Conservation (phyloP, 1,139 yeast species). For the Debaryomyces subglobosus region DNA sequence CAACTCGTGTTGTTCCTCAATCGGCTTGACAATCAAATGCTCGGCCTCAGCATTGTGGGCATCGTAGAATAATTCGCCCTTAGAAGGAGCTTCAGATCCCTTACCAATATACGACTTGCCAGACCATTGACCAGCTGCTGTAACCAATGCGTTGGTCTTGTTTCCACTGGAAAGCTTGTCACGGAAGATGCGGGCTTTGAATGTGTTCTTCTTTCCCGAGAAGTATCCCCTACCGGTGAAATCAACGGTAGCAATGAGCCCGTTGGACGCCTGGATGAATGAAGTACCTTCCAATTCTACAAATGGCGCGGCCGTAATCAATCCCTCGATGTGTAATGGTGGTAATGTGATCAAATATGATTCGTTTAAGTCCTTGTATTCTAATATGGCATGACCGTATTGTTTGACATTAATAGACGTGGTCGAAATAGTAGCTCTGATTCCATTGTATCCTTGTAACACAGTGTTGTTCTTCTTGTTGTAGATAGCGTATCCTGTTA, state of each 20-base stretch:
- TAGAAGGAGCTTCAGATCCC: slow-evolving; percentile 43
- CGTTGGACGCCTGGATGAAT: slow-evolving; percentile 78
- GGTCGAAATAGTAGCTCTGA: slow-evolving; percentile 81
- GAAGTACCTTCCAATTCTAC: slow-evolving; percentile 88
- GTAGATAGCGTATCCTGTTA: slow-evolving; percentile 80
- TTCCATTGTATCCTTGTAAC: slow-evolving; percentile 87
- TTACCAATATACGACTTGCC: slow-evolving; percentile 59
- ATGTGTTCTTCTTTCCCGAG: slow-evolving; percentile 92
- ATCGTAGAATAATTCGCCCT: slow-evolving; percentile 67
- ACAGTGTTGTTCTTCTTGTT: slow-evolving; percentile 70
- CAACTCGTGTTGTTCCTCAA: slow-evolving; percentile 71
- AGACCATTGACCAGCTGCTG: slow-evolving; percentile 93
- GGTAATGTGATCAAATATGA: slow-evolving; percentile 85
- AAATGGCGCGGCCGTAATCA: slow-evolving; percentile 86
- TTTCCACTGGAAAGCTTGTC: slow-evolving; percentile 49
- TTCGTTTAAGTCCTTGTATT: slow-evolving; percentile 63
- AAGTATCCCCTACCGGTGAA: slow-evolving; percentile 93
- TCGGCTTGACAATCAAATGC: slow-evolving; percentile 71
- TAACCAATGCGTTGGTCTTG: slow-evolving; percentile 69
- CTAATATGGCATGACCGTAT: slow-evolving; percentile 83
- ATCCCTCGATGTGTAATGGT: slow-evolving; percentile 93
- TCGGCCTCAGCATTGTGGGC: slow-evolving; percentile 57
- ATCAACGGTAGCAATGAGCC: slow-evolving; percentile 74
- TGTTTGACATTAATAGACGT: slow-evolving; percentile 84
- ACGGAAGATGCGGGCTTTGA: slow-evolving; percentile 78